Percentiles rank a stretch among this genome's conserved stretches.
Conservation (phyloP, 2,329 filamentous ascomycete genomes). For the Didymella lethalis region DNA sequence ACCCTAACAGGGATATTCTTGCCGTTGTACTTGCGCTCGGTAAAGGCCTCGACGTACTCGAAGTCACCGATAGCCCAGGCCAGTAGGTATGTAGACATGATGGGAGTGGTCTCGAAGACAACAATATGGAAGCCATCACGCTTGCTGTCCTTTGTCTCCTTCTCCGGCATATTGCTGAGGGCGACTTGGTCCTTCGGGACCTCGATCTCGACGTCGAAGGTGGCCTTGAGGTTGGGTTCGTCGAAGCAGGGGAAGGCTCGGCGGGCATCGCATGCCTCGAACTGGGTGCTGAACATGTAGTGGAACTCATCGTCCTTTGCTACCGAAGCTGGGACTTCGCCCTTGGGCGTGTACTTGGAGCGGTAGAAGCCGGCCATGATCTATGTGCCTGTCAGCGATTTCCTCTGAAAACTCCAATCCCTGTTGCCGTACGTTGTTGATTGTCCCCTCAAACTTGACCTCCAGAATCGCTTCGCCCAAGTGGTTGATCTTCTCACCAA, state of each 20-base stretch:
- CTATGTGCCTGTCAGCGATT: constrained; percentile 25
- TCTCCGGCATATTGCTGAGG: constrained; percentile 94
- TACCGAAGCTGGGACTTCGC: constrained; percentile 75
- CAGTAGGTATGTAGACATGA: constrained; percentile 95
- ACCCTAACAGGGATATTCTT: constrained; percentile 91
- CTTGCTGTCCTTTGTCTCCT: constrained; percentile 75
- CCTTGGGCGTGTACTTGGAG: constrained; percentile 87
- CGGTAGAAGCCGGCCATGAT: constrained; percentile 91
- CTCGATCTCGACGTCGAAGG: constrained; percentile 93
- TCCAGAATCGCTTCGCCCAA: constrained; percentile 71
- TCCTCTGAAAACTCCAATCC: too few relatives aligned
- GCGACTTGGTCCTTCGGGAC: constrained; percentile 87
- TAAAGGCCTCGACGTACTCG: constrained; percentile 92
- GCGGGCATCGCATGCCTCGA: constrained; percentile 94
- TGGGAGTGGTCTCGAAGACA: constrained; percentile 87
- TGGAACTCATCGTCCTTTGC: constrained; percentile 72
- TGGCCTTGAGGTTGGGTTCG: constrained; percentile 95
- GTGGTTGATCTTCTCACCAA: constrained; percentile 73
- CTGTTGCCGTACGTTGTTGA: constrained; percentile 71
- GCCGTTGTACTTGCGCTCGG: constrained; percentile 87
- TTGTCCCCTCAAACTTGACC: constrained; percentile 78
- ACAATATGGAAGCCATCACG: constrained; percentile 77
- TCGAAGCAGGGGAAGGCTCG: constrained; percentile 98
- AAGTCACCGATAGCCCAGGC: constrained; percentile 98
- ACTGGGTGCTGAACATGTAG: constrained; percentile 89